Percentiles rank a stretch among this genome's conserved stretches.
phyloP scores from a whole-genome alignment of 2,329 filamentous ascomycete genomes.

The Arthrinium puccinioides region DNA sequence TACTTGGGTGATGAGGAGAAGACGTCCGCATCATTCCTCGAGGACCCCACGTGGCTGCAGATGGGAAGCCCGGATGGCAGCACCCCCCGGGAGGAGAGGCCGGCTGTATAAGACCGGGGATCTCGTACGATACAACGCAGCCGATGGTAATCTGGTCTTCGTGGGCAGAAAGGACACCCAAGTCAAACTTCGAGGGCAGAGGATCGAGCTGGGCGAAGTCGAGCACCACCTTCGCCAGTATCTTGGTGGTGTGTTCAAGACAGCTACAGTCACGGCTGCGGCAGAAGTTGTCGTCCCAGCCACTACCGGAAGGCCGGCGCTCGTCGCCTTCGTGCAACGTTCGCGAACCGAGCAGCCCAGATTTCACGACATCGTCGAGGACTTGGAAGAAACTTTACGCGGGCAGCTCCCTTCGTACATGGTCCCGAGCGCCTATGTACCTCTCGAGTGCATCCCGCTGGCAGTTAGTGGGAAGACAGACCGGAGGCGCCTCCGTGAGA shows the following conservation, averaged over 20 bases:
- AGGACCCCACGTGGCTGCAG: neutral
- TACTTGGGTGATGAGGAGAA: neutral
- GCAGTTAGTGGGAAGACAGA: constrained; percentile 1
- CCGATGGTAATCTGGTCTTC: neutral
- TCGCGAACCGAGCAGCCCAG: neutral
- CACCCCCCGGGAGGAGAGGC: neutral
- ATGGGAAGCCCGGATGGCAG: neutral
- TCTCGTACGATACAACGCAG: neutral
- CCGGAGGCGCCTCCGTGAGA: neutral
- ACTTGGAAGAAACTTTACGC: neutral
- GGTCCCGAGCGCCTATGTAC: neutral
- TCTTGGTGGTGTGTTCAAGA: neutral
- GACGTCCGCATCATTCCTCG: neutral
- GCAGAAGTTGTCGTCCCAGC: neutral
- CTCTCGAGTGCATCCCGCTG: neutral
- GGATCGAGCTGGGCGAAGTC: constrained; percentile 3
- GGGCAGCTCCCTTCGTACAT: neutral
- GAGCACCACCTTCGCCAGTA: neutral
- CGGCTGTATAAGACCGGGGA: constrained; percentile 4
- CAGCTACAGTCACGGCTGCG: neutral
- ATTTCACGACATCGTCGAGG: neutral
- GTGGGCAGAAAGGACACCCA: constrained; percentile 4
- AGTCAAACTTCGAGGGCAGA: constrained; percentile 3
- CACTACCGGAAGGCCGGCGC: neutral
- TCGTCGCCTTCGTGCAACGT: neutral